Base-by-base conservation (phyloP, 768 basidiomycete species). In the Fistulinella prunicolor region DNA sequence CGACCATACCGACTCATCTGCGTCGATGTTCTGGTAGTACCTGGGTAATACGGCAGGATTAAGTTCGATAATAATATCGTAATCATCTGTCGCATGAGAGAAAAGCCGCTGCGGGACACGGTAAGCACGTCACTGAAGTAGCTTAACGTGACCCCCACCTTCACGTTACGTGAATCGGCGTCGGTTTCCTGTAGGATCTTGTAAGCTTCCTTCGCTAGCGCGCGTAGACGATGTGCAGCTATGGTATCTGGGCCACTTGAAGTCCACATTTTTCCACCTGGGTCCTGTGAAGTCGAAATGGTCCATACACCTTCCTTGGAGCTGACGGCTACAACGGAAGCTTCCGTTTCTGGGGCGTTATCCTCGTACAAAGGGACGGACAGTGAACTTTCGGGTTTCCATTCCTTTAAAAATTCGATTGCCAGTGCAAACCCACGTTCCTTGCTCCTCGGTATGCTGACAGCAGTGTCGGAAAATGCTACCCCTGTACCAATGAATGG, bases 61-160 rank as follows among this genome's bases (percentile, higher is more conserved):
- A 19, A 98, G 77, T 49, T 87, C 78, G 28, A 98, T 72, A 8
- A 96, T 55, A 56, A 97, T 78, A 57, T 96, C 86, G 60, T 96
- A 99, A 58, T 94, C 88, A 3, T 81, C 73, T 3, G 81, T 79
- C 0, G 94, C 89, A 56, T 95, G 91, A 9, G 79, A 70, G 70
- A 97, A 96, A 44, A 98, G 74, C n/a, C 78, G 71, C 94, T 95
- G 55, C 6, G 39, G 41, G 23, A 17, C 16, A 9, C 9, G 1
- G 3, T 60, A 3, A 60, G 49, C 26, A 30, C 9, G n/a, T 5
- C 19, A 23, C 7, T 0, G 10, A 35, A 38, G n/a, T 7, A 12
- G 44, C 17, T 20, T 4, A 8, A 39, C 20, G 51, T 5, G 9
- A 47, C 38, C 39, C 59, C 42, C 72, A 91, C 89, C 75, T 80